Base-by-base conservation (phyloP, 169 alveolate genomes). In the Plasmodium knowlesi region DNA sequence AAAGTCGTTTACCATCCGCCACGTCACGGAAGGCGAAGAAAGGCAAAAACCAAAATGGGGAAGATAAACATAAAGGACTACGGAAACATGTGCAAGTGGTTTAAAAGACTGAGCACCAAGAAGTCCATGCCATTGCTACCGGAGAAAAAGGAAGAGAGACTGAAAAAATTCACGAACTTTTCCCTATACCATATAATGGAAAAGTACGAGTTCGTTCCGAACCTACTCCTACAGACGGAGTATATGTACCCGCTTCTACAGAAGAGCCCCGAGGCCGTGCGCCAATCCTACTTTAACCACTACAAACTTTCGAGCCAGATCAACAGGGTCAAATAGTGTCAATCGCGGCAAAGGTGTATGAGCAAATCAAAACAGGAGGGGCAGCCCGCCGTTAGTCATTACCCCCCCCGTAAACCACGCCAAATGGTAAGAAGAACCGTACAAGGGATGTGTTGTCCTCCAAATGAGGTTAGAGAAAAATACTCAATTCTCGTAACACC, bases 171-270 rank as follows among this genome's bases (percentile, higher is more conserved):
- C 74, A 85, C 93, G n/a, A 85, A 85, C 67, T 85, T 74, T 85
- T 85, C 93, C 67, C 41, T 85, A 28, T 85, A 85, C 79, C 93
- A 85, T 85, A 85, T 85, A 34, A 85, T 85, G 93, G 93, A 85
- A 73, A 85, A 85, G 79, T 85, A 85, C 43, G 93, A 85, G 67
- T 85, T 85, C 34, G 43, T 85, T 22, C 93, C 93, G 16, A 85
- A 85, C 46, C 81, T 85, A 34, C 82, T 85, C 79, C 70, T 85
- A 37, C 84, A 85, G 61, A 85, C 93, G 19, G 93, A 85, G 70
- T 85, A 74, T 19, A 30, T 85, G 30, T 85, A 85, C 25, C 93
- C 93, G 1, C 34, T 54, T 50, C 79, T 85, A 46, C 70, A 85
- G n/a, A 46, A 85, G 37, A 85, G 67, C 53, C 93, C 93, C 32